Evolutionary conservation across 2,329 filamentous ascomycete species (phyloP).

Genomic region (Colletotrichum musicola): DNA sequence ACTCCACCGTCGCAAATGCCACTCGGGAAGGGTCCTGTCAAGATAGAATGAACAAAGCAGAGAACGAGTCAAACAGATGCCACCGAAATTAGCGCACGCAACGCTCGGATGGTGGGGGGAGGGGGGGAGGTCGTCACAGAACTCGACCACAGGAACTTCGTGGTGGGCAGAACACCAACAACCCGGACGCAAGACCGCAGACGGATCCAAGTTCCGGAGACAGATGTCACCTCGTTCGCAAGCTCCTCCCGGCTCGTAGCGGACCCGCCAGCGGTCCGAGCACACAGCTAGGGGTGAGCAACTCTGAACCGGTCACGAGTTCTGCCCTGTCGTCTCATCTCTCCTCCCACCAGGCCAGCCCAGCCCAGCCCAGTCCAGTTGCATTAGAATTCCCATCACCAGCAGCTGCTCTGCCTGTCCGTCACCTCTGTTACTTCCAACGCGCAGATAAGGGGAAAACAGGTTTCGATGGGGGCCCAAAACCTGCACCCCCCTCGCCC

Average conservation of each 20-base stretch:
- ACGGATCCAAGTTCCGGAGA: slow-evolving; percentile 17
- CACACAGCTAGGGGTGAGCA: slow-evolving; percentile 15
- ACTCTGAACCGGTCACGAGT: neutral
- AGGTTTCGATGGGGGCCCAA: slow-evolving; percentile 29
- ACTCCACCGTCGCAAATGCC: neutral
- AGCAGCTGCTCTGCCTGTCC: neutral
- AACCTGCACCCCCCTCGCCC: neutral
- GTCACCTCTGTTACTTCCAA: neutral
- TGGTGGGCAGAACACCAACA: slow-evolving; percentile 1
- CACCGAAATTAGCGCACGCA: slow-evolving; percentile 22
- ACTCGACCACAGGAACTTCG: slow-evolving; percentile 1
- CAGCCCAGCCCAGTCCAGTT: neutral
- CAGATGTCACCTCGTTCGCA: slow-evolving; percentile 29
- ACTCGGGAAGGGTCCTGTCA: neutral
- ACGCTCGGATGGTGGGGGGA: slow-evolving; percentile 1
- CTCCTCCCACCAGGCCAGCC: too few relatives aligned
- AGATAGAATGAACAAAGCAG: neutral
- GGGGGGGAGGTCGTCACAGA: neutral
- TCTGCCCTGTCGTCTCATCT: slow-evolving; percentile 27
- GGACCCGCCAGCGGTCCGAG: slow-evolving; percentile 21
- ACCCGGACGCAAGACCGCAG: neutral
- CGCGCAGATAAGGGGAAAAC: slow-evolving; percentile 6
- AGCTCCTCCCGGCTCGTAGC: slow-evolving; percentile 17
- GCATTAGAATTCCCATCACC: neutral
- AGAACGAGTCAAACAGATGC: slow-evolving; percentile 17